These are phyloP conservation scores for Trichoderma arundinaceum DNA, from an alignment of 2,329 filamentous ascomycete species.

Conservation along the genomic window DNA sequence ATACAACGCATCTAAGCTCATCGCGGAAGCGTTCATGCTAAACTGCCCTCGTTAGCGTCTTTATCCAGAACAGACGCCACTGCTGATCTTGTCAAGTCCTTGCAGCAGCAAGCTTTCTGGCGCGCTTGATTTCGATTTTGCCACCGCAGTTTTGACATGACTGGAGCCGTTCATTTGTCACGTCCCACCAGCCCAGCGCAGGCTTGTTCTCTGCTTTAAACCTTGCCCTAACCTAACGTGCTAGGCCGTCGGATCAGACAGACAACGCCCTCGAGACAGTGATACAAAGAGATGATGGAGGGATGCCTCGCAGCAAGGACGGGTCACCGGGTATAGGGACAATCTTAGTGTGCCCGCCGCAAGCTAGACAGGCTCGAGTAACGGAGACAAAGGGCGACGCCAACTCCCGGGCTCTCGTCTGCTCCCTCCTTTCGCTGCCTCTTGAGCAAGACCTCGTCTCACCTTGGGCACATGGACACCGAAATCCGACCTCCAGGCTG, in stretches of 20 bases:
- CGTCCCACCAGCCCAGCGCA: not conserved
- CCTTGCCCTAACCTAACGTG: not conserved
- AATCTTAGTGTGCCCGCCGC: conserved; percentile 11
- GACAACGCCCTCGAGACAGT: not conserved
- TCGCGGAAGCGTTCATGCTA: conserved; percentile 20
- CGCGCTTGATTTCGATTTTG: conserved; percentile 10
- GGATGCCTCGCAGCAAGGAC: conserved; percentile 22
- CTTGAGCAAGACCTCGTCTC: conserved; percentile 2
- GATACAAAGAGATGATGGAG: not conserved
- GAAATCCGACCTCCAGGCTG: not conserved
- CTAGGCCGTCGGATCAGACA: not conserved
- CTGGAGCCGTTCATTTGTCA: conserved; percentile 3
- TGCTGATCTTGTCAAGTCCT: conserved; percentile 23
- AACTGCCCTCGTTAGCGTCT: not conserved
- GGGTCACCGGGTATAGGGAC: conserved; percentile 20
- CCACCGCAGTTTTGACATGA: conserved; percentile 20
- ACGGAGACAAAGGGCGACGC: conserved; percentile 1
- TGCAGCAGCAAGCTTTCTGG: conserved; percentile 6
- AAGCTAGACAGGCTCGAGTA: not conserved
- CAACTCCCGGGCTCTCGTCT: conserved; percentile 18
- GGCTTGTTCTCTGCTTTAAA: not conserved
- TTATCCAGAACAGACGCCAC: conserved; percentile 12
- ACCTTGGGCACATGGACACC: conserved; percentile 23
- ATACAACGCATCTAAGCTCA: not conserved
- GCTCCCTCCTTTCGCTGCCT: not conserved